Base-by-base conservation (phyloP, 352 stramenopile species). In the Pythium aquatile region DNA sequence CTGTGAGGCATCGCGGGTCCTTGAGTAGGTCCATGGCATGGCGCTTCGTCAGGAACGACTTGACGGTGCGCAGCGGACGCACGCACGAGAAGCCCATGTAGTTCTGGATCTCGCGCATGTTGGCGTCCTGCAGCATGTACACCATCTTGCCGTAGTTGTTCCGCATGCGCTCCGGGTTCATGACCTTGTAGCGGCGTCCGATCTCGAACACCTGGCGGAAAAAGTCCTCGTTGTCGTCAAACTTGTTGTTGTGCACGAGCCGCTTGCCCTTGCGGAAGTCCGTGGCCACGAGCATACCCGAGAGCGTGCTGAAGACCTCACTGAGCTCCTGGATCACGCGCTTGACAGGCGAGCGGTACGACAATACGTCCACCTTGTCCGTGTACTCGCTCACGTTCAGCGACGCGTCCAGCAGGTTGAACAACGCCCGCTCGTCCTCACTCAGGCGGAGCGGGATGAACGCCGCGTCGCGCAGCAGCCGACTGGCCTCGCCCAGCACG, bases 141-240 rank as follows among this genome's bases (percentile, higher is more conserved):
- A 98, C 93, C 58, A 99, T 84, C 80, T 98, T 98, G 61, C 95
- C 96, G 69, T 98, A 98, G 64, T 98, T 94, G 42, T 88, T 91
- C 28, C 96, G 83, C 93, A 98, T 98, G 70, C 98, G 98, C 78
- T 99, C 95, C 14, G 96, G 96, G 77, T 99, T 99, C 93, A 98
- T 98, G 67, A 99, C 98, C 79, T 99, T 99, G 78, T 99, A 98
- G 35, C 96, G 83, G 47, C 96, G 77, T 11, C 88, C 93, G 28
- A 99, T 78, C 76, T 99, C 96, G 68, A 99, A 98, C 42, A 94
- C 76, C 47, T 91, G 78, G 51, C 91, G 89, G 61, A 97, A 97
- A 40, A 98, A 97, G 26, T 76, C 72, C 48, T 81, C 79, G 63
- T 96, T 85, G 42, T 97, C 82, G 11, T 66, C 78, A 66, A 97